Evolutionary conservation across 2,329 filamentous ascomycete genomes (phyloP), one percentile per base, ranked within the genome.

Genomic region (Exophiala sp.): DNA sequence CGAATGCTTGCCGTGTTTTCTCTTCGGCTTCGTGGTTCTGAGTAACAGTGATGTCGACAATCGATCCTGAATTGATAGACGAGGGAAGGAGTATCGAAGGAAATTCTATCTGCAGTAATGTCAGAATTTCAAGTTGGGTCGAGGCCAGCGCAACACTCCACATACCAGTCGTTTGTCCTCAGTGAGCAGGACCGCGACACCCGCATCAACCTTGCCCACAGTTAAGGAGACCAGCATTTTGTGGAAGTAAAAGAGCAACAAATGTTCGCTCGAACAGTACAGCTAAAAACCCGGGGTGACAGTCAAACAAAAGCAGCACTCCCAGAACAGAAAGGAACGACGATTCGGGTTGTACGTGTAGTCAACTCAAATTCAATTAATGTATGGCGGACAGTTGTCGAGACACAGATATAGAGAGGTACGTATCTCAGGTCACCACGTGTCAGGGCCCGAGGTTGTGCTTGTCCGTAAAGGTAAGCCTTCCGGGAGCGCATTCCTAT

Each of bases 201-300:
- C 93, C 64, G 93, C 93, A 72, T 98, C 93, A 72, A 98, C 93
- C 76, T 98, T 98, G 76, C 93, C 93, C 71, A 98, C 93, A 43
- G 91, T 97, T 67, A 98, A 79, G 60, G 93, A 97, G 72, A 98
- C 88, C 65, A 97, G 79, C 93, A 98, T 97, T 43, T 67, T 78
- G 61, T 7, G 29, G 3, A 9, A 7, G 9, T 18, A 13, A 3
- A 9, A 4, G 35, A 38, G 10, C 11, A 13, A 13, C 11, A 32
- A n/a, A 38, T 38, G 4, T 38, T 16, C 4, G 23, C 3, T n/a
- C 10, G 2, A 30, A 21, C n/a, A 21, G 32, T n/a, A 39, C 5
- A 13, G 34, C 35, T n/a, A 34, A 50, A 18, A n/a, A n/a, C n/a
- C n/a, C n/a, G 8, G 47, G 38, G 30, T 35, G 32, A 39, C 21